phyloP scores from a whole-genome alignment of 148 eudicot species.

The Heliamphora exappendiculata region DNA sequence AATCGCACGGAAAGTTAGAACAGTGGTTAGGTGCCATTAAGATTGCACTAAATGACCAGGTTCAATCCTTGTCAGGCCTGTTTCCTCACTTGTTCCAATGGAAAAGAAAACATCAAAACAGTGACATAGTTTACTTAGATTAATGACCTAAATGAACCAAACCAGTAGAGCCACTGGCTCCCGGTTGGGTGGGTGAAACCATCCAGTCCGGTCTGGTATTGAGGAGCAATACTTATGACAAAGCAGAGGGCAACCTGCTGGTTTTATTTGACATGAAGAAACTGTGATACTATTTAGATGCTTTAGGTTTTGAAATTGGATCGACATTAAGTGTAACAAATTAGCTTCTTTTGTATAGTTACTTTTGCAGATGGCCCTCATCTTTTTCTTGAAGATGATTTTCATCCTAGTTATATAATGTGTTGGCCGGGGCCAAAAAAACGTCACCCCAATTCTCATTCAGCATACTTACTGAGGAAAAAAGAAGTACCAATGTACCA shows the following conservation, averaged over 20 bases:
- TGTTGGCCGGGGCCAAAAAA: no score
- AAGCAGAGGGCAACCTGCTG: background rate
- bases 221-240: background rate
- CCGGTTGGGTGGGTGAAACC: background rate
- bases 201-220: background rate
- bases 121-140: background rate
- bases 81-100: background rate
- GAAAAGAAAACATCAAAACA: background rate
- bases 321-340: background rate
- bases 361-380: background rate
- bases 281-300: background rate
- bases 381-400: no score
- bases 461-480: background rate
- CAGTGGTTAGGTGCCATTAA: background rate
- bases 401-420: no score
- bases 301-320: background rate
- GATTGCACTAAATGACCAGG: conserved; percentile 1
- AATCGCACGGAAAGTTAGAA: background rate
- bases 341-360: background rate
- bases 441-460: background rate
- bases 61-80: background rate
- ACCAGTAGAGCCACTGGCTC: background rate
- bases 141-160: background rate
- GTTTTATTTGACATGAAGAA: background rate
- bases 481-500: no score